Evolutionary conservation across 306 rosid genomes (phyloP), one percentile per base, ranked within the genome.

Genomic region (Datisca glomerata): DNA sequence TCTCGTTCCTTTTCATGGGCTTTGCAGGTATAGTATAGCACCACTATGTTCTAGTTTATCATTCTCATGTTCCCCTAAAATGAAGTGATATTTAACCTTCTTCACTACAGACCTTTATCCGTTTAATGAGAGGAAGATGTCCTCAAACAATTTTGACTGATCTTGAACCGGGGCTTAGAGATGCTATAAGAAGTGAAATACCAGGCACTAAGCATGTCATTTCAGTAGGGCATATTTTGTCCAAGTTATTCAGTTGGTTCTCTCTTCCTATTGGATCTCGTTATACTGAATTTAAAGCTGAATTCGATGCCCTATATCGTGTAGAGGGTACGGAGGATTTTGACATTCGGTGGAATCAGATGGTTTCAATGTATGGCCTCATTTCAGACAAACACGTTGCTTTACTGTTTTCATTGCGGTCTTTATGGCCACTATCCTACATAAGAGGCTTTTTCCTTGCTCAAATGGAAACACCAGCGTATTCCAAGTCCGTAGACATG

Each of bases 111-210:
- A 68, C 84, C 41, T 84, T 84, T 61, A 61, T 78, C 34, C 76
- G 67, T 49, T 74, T 89, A 70, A 75, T 80, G 95, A 71, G 84
- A 59, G 98, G 98, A 54, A 78, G 91, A 61, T 80, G 69, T 65
- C 95, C 98, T 0, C 95, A 80, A 63, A 74, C 95, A 66, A 53
- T 89, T 47, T 58, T 84, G 62, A 75, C 86, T 29, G 93, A 84
- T 69, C 71, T 89, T 24, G 93, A 89, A 45, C 72, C 91, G 0
- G 75, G 84, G 65, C 78, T 89, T 51, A 70, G 70, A 53, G 98
- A 78, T 41, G 93, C 84, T 23, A 50, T 80, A 39, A 59, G 69
- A 57, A 77, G 70, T 21, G 84, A 78, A 47, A 58, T 80, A 55
- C 95, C 81, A 4, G 62, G 71, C 54, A 75, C 79, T 23, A 89